Conservation (phyloP, 2,329 filamentous ascomycete genomes). For the Pseudogymnoascus sp. region DNA sequence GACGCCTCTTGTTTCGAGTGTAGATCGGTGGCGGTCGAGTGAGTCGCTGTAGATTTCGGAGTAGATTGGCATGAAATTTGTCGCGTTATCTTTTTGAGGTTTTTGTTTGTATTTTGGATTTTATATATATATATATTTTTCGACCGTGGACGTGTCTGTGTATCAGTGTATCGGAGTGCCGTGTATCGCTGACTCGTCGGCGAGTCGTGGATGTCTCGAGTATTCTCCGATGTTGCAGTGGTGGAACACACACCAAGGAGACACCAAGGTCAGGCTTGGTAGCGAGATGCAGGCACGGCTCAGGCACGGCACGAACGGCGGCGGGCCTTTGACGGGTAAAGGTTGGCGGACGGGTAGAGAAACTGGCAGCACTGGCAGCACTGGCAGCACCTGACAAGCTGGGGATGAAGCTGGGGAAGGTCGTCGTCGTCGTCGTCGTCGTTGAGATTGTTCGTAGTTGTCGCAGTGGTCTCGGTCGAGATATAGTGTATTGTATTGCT, state of each 20-base stretch:
- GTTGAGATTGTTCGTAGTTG: background rate
- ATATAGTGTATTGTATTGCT: no score
- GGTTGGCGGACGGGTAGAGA: background rate
- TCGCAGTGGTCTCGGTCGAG: background rate
- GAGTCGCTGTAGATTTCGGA: background rate
- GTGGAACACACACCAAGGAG: background rate
- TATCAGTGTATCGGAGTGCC: background rate
- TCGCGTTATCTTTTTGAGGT: background rate
- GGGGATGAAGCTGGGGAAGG: background rate
- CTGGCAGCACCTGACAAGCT: background rate
- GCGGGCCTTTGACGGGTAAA: background rate
- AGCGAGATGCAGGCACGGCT: background rate
- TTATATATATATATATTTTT: background rate
- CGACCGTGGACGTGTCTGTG: background rate
- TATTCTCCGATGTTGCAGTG: constrained; percentile 5
- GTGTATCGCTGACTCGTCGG: background rate
- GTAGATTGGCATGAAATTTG: background rate
- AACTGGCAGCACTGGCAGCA: background rate
- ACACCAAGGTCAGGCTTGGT: background rate
- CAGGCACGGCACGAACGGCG: constrained; percentile 4
- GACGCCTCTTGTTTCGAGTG: background rate
- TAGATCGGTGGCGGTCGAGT: background rate
- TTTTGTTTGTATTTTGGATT: background rate
- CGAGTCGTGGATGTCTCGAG: background rate
- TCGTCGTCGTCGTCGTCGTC: background rate